Conservation (phyloP, 2,329 filamentous ascomycete species). For the Apiospora pterosperma region DNA sequence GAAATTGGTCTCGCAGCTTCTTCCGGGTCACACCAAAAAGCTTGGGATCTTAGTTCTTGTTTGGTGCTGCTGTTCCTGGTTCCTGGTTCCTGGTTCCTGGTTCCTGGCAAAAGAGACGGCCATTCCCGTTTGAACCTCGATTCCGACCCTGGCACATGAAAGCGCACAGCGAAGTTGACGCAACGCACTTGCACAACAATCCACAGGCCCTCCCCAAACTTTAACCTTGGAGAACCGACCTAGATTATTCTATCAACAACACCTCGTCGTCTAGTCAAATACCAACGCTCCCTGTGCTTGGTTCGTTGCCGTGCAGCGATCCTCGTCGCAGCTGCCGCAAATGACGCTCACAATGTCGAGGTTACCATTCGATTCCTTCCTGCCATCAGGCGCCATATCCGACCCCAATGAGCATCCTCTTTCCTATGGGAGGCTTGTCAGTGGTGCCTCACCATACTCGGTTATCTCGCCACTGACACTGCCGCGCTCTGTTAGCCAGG, state of each 20-base stretch:
- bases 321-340: conserved; percentile 5
- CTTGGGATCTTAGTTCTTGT: too few species aligned
- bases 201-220: neutral
- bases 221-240: too few species aligned
- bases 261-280: neutral
- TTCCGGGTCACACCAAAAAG: neutral
- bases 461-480: conserved; percentile 38
- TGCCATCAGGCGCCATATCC: conserved; percentile 34
- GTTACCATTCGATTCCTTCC: conserved; percentile 39
- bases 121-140: neutral
- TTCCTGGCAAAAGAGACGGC: neutral
- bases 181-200: neutral
- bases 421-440: conserved; percentile 14
- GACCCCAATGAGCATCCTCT: conserved; percentile 29
- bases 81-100: neutral
- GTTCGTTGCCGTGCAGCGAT: neutral
- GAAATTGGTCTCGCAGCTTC: neutral
- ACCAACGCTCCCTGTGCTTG: neutral
- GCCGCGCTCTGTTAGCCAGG: conserved; percentile 30
- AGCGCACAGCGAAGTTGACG: neutral
- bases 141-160: neutral
- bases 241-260: neutral
- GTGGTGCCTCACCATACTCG: conserved; percentile 17
- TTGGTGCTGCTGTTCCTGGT: too few species aligned
- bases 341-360: conserved; percentile 37